Evolutionary conservation across 225 moss, liverwort and hornwort genomes (phyloP).

Genomic region (Pseudoscleropodium purum): DNA sequence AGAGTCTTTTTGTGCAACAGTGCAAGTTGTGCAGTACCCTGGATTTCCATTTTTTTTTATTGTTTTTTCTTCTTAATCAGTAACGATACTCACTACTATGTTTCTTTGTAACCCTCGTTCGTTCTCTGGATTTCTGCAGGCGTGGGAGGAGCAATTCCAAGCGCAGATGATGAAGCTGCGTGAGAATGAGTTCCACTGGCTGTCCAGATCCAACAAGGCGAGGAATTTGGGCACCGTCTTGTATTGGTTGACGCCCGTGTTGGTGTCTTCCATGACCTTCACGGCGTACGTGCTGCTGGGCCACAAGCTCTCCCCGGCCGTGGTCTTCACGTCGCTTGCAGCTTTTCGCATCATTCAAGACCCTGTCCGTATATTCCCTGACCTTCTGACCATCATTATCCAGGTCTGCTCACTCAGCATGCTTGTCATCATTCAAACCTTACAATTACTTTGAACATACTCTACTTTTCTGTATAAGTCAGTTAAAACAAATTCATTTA

Average conservation of each 20-base stretch:
- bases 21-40: background rate
- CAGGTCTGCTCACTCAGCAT: conserved; percentile 10
- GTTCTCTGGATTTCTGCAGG: background rate
- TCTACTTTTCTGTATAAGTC: background rate
- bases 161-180: conserved; percentile 34
- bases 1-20: background rate
- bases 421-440: background rate
- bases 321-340: conserved; percentile 40
- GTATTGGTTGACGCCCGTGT: conserved; percentile 49
- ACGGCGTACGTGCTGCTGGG: conserved; percentile 31
- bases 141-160: conserved; percentile 50
- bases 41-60: background rate
- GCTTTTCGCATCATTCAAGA: conserved; percentile 46
- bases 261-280: conserved; percentile 38
- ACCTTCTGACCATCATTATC: conserved; percentile 21
- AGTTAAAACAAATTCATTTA: background rate
- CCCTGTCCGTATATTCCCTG: conserved; percentile 32
- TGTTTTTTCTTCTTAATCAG: background rate
- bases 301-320: conserved; percentile 29
- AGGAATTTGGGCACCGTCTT: conserved; percentile 21
- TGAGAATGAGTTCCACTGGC: conserved; percentile 38
- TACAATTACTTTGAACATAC: background rate
- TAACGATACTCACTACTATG: background rate
- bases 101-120: background rate
- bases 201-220: conserved; percentile 17